Percentiles rank a stretch among this genome's conserved stretches.
phyloP scores from a whole-genome alignment of 768 basidiomycete genomes.

The Rhizopogon vinicolor region DNA sequence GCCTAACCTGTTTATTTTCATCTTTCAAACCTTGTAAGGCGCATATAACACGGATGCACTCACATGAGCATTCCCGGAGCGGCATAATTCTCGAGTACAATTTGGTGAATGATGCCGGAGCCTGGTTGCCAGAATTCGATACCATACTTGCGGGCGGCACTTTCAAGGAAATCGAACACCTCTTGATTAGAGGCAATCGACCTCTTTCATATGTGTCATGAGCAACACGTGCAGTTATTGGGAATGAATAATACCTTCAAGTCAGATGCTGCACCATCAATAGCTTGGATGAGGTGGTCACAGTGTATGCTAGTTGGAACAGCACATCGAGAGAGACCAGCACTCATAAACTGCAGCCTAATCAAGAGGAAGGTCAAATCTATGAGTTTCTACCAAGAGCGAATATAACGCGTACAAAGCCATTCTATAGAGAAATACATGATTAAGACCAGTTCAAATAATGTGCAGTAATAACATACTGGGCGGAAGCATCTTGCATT shows the following conservation, averaged over 20 bases:
- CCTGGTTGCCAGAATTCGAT: constrained; percentile 99
- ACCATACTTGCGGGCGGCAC: constrained; percentile 84
- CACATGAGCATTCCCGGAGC: constrained; percentile 93
- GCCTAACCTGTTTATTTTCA: constrained; percentile 53
- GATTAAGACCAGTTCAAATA: constrained; percentile 9
- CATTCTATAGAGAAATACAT: constrained; percentile 49
- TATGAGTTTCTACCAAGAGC: not conserved
- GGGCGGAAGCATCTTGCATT: constrained; percentile 93
- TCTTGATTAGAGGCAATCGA: constrained; percentile 90
- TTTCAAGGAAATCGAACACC: constrained; percentile 96
- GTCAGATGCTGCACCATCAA: constrained; percentile 83
- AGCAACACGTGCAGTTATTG: not conserved
- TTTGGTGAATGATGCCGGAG: constrained; percentile 90
- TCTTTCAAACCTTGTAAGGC: constrained; percentile 5
- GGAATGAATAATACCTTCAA: constrained; percentile 51
- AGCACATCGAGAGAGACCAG: constrained; percentile 76
- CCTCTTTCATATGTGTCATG: constrained; percentile 37
- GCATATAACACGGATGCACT: constrained; percentile 17
- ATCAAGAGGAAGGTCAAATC: constrained; percentile 7
- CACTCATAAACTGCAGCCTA: constrained; percentile 97
- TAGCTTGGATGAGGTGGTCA: constrained; percentile 95
- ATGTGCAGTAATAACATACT: constrained; percentile 46
- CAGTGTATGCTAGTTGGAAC: constrained; percentile 95
- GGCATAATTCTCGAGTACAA: constrained; percentile 96
- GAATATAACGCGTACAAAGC: constrained; percentile 52